A percentile compares a stretch with the other conserved stretches of the same genome.
Evolutionary conservation across 2,329 filamentous ascomycete genomes (phyloP).

Genomic region (Aureobasidium sp.): DNA sequence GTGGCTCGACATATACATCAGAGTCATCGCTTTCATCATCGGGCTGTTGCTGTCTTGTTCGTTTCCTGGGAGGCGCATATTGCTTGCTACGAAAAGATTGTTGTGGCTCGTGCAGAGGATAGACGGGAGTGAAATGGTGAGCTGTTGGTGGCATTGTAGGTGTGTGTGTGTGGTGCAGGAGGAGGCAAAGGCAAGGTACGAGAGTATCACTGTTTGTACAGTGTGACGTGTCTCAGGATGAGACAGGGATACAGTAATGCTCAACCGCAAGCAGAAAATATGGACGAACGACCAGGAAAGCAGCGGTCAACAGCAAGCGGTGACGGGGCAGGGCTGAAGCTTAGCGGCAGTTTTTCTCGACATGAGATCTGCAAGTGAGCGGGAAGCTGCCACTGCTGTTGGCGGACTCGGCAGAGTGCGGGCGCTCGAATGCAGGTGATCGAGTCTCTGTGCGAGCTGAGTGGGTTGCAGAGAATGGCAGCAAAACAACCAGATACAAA

Average conservation of each 20-base stretch:
- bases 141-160: slow-evolving; percentile 14
- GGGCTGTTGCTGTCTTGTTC: slow-evolving; percentile 18
- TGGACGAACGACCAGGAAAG: neutral
- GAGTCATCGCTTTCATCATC: slow-evolving; percentile 24
- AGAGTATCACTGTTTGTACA: neutral
- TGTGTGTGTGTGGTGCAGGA: neutral
- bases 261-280: no score
- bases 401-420: neutral
- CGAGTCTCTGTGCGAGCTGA: neutral
- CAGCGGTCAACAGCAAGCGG: neutral
- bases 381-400: neutral
- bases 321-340: neutral
- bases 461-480: neutral
- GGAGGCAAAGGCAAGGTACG: neutral
- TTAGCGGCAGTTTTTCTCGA: slow-evolving; percentile 3
- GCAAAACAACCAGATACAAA: neutral
- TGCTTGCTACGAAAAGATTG: slow-evolving; percentile 16
- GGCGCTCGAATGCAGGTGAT: neutral
- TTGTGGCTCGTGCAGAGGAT: slow-evolving; percentile 10
- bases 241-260: neutral
- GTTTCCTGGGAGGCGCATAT: slow-evolving; percentile 19
- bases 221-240: neutral
- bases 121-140: slow-evolving; percentile 17
- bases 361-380: neutral
- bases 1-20: slow-evolving; percentile 18